Conservation (phyloP, 306 rosid species). For the Arachis hypogaea region DNA sequence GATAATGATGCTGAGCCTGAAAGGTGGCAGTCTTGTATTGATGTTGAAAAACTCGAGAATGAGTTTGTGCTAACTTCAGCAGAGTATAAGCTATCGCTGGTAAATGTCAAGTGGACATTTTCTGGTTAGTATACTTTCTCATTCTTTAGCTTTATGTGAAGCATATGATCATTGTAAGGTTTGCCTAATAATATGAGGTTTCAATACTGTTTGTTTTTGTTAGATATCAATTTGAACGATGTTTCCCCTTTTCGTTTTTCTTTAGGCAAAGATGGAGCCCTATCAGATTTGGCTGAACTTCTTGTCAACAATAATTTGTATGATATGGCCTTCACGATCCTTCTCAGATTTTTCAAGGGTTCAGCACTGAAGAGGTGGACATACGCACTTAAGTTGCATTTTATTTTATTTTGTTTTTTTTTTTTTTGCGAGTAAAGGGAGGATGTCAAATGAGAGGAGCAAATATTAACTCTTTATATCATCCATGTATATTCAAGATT, state of each 20-base stretch:
- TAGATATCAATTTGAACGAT: slow-evolving; percentile 25
- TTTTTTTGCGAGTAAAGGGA: background rate
- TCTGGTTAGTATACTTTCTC: slow-evolving; percentile 57
- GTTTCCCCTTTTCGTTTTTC: slow-evolving; percentile 2
- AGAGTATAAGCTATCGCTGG: slow-evolving; percentile 75
- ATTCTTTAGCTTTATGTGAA: slow-evolving; percentile 13
- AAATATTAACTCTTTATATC: background rate
- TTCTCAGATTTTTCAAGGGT: slow-evolving; percentile 83
- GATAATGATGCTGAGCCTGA: slow-evolving; percentile 55
- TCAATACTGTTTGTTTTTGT: slow-evolving; percentile 15
- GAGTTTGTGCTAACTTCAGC: slow-evolving; percentile 87
- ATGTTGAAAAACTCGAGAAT: slow-evolving; percentile 75
- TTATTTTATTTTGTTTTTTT: background rate
- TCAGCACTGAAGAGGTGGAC: slow-evolving; percentile 77
- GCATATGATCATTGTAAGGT: slow-evolving; percentile 7
- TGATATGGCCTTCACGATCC: slow-evolving; percentile 78
- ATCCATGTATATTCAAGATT: too few species aligned
- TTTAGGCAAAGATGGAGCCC: slow-evolving; percentile 61
- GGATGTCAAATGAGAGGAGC: background rate
- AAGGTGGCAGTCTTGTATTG: slow-evolving; percentile 54
- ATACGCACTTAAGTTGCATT: slow-evolving; percentile 16
- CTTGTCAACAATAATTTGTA: slow-evolving; percentile 69
- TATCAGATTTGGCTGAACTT: slow-evolving; percentile 77
- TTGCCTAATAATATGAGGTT: slow-evolving; percentile 25
- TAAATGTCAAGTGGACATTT: slow-evolving; percentile 70